Conservation (phyloP, 208 protist genomes). For the Trypanosoma platydactyli region DNA sequence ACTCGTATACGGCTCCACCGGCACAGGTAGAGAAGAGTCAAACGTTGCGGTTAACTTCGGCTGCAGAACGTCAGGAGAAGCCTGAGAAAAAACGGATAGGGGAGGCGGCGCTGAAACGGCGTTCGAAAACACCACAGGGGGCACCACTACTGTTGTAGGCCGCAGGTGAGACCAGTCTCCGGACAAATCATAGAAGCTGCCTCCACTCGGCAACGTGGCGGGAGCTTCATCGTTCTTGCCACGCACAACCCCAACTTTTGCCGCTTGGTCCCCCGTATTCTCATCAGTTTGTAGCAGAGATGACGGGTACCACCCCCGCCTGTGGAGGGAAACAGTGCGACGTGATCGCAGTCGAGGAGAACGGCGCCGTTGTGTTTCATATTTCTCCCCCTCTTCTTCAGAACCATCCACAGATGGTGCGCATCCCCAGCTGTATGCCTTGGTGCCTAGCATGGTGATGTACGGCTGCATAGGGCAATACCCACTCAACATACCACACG, state of each 20-base stretch:
- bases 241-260: neutral
- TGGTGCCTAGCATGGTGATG: slow-evolving; percentile 18
- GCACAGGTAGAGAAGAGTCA: too few species aligned
- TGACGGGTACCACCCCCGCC: neutral
- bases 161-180: neutral
- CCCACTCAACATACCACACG: too few species aligned
- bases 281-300: neutral
- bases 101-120: too few species aligned
- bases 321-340: neutral
- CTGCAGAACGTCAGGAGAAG: too few species aligned
- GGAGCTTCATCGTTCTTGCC: neutral
- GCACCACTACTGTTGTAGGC: slow-evolving; percentile 21
- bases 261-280: neutral
- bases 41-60: too few species aligned
- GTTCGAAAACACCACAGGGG: neutral
- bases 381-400: neutral
- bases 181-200: neutral
- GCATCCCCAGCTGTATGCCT: slow-evolving; percentile 5
- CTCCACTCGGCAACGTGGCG: neutral
- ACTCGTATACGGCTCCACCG: too few species aligned
- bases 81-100: too few species aligned
- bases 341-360: slow-evolving; percentile 3
- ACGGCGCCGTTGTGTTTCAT: neutral
- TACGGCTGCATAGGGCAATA: slow-evolving; percentile 1
- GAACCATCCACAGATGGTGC: neutral